Conservation (phyloP, 495 filamentous ascomycete genomes). For the Neurospora sp. region DNA sequence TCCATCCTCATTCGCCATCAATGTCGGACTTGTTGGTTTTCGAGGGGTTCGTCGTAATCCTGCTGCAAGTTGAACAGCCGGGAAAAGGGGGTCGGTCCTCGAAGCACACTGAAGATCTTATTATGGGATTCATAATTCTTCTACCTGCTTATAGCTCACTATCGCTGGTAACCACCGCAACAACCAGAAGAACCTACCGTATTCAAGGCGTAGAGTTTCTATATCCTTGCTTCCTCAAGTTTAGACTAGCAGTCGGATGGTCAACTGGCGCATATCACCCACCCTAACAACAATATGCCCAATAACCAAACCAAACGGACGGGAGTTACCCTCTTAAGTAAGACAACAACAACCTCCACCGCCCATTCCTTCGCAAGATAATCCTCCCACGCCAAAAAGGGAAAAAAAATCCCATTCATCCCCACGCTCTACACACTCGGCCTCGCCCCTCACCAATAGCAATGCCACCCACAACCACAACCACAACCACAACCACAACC, state of each 20-base stretch:
- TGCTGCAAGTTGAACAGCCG: neutral
- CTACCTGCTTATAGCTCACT: neutral
- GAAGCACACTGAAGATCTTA: neutral
- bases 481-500: neutral
- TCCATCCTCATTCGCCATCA: neutral
- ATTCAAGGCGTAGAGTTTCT: neutral
- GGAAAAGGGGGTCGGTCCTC: neutral
- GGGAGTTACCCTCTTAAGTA: no score
- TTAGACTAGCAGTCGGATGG: no score
- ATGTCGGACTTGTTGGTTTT: neutral
- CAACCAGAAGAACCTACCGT: no score
- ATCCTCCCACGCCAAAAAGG: no score
- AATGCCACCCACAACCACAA: neutral
- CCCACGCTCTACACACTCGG: no score
- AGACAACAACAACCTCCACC: no score
- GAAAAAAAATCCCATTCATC: no score
- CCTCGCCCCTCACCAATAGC: neutral
- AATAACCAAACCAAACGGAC: neutral
- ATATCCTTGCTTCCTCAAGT: no score
- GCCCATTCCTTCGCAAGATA: no score
- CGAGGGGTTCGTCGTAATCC: neutral
- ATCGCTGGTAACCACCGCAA: neutral
- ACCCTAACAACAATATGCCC: neutral
- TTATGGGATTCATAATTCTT: neutral
- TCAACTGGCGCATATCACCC: no score